Base-by-base conservation (phyloP, 2,329 filamentous ascomycete genomes). In the Curvularia sp. region DNA sequence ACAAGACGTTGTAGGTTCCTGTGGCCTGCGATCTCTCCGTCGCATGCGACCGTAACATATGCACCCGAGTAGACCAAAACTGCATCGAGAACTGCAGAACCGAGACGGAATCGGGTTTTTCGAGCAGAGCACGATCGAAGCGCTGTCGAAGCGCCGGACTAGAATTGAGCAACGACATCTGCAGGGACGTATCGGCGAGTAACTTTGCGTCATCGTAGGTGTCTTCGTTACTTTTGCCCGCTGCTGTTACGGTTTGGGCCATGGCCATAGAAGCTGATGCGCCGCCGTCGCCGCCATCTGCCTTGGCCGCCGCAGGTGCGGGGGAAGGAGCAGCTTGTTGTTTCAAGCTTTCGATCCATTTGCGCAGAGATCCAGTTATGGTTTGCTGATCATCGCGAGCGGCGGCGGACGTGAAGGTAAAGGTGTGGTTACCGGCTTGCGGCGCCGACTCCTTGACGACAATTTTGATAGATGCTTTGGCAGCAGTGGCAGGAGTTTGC, bases 381-480 rank as follows among this genome's bases (percentile, higher is more conserved):
- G 86, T 85, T 70, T 95, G 92, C 56, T 95, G 93, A 78, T 99
- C 93, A 31, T 86, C 82, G 64, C 94, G 88, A 46, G 94, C 91
- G 65, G 90, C 86, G 22, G 86, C 78, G 2, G 92, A 92, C 58
- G 92, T 96, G 79, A 99, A 98, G 64, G 91, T 89, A 77, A 99
- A 97, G 49, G 94, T 86, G 74, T 96, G 92, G 54, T 88, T 86
- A 46, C 88, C 85, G 18, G 91, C 81, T 49, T 89, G 86, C 28
- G 82, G 76, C 26, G 82, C 81, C 47, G 81, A 80, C 42, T 86
- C 79, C 74, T 93, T 90, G 62, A 90, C 90, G 68, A 97, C 91
- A 55, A 99, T 89, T 77, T 95, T 97, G 59, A 98, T 85, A 84
- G 97, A 97, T 53, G 96, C 93, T 82, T 97, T 97, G 18, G 92